Evolutionary conservation across 805 yeast genomes (phyloP).

Genomic region (Kodamaea hsintzibuensis): DNA sequence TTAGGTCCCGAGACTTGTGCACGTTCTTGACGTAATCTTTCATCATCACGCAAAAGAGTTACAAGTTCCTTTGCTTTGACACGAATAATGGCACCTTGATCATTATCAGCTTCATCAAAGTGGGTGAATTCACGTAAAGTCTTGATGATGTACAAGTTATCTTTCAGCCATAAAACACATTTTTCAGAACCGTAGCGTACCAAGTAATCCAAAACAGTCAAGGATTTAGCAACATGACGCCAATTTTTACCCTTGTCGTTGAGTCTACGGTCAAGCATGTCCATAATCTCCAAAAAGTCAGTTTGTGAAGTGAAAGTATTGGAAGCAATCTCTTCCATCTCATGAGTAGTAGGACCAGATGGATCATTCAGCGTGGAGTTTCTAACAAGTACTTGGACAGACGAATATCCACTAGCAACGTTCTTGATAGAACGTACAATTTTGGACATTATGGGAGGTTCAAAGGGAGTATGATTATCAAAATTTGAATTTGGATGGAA

Average conservation of each 20-base stretch:
- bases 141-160: slow-evolving; percentile 82
- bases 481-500: not conserved
- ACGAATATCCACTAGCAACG: slow-evolving; percentile 84
- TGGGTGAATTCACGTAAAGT: slow-evolving; percentile 88
- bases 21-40: slow-evolving; percentile 73
- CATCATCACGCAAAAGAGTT: slow-evolving; percentile 76
- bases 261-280: slow-evolving; percentile 85
- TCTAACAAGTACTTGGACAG: slow-evolving; percentile 84
- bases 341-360: slow-evolving; percentile 75
- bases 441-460: slow-evolving; percentile 62
- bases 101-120: slow-evolving; percentile 72
- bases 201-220: slow-evolving; percentile 84
- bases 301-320: slow-evolving; percentile 66
- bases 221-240: slow-evolving; percentile 92
- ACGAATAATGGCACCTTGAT: slow-evolving; percentile 84
- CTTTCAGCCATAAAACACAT: slow-evolving; percentile 89
- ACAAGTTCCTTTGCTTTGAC: slow-evolving; percentile 90
- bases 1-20: slow-evolving; percentile 20
- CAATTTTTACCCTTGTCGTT: slow-evolving; percentile 97
- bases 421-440: slow-evolving; percentile 84
- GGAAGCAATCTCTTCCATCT: slow-evolving; percentile 81
- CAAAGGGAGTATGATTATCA: not conserved
- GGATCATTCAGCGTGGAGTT: slow-evolving; percentile 91
- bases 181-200: slow-evolving; percentile 85
- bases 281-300: slow-evolving; percentile 88